Conservation (phyloP, 495 filamentous ascomycete species). For the Xylaria venustula region DNA sequence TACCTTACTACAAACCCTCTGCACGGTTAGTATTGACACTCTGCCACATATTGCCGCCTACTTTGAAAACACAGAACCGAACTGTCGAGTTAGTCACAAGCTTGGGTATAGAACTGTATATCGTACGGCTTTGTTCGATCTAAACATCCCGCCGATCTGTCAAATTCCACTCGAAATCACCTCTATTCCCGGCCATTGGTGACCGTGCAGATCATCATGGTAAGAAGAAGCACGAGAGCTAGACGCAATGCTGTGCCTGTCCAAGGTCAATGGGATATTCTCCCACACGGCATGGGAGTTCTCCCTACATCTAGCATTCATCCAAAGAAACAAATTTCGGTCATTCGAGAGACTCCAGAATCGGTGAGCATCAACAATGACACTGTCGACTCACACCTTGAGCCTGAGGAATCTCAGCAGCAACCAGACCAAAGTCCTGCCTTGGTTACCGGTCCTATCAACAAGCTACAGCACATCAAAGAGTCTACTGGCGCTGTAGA, state of each 20-base stretch:
- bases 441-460: not conserved
- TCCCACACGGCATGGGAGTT: slow-evolving; percentile 43
- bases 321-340: not conserved
- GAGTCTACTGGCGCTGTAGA: not conserved
- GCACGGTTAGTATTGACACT: no score
- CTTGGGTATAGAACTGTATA: no score
- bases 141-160: no score
- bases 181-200: not conserved
- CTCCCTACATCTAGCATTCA: slow-evolving; percentile 1
- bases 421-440: not conserved
- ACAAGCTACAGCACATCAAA: not conserved
- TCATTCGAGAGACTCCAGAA: not conserved
- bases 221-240: slow-evolving; percentile 2
- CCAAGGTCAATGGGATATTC: slow-evolving; percentile 30
- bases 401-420: not conserved
- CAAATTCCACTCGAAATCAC: no score
- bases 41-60: no score
- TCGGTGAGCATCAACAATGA: not conserved
- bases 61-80: no score
- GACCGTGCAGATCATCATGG: not conserved
- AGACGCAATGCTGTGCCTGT: slow-evolving; percentile 19
- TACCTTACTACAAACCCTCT: no score
- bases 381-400: not conserved
- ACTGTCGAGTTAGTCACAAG: no score
- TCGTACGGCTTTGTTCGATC: no score